Percentiles rank a stretch among this genome's conserved stretches.
Evolutionary conservation across 1,284 basidiomycete genomes (phyloP).

Genomic region (Irpex sp.): DNA sequence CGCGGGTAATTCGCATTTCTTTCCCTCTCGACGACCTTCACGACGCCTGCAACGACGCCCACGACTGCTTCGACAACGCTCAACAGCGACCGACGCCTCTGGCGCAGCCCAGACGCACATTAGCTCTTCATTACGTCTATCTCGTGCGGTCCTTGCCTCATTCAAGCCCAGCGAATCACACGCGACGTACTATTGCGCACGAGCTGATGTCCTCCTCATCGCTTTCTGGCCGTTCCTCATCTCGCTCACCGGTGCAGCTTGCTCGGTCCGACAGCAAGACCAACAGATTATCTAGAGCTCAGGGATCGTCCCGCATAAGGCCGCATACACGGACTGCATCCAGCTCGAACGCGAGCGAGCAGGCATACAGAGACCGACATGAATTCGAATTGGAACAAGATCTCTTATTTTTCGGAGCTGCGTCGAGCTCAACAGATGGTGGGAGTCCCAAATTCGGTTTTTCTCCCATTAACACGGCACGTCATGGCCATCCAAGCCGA

Average conservation of each 20-base stretch:
- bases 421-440: slow-evolving; percentile 12
- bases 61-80: slow-evolving; percentile 5
- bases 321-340: slow-evolving; percentile 13
- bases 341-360: slow-evolving; percentile 15
- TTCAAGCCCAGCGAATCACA: slow-evolving; percentile 27
- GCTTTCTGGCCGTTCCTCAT: slow-evolving; percentile 18
- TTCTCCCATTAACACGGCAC: slow-evolving; percentile 13
- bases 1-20: neutral
- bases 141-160: slow-evolving; percentile 22
- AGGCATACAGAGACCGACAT: slow-evolving; percentile 3
- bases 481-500: slow-evolving; percentile 10
- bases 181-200: slow-evolving; percentile 16
- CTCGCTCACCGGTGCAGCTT: slow-evolving; percentile 12
- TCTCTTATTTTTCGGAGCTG: slow-evolving; percentile 2
- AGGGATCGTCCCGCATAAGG: slow-evolving; percentile 15
- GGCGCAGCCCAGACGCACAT: slow-evolving; percentile 1
- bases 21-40: slow-evolving; percentile 3
- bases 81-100: slow-evolving; percentile 1
- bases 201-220: slow-evolving; percentile 27
- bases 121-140: slow-evolving; percentile 6
- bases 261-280: slow-evolving; percentile 17
- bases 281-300: slow-evolving; percentile 9
- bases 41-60: neutral
- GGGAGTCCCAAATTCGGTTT: slow-evolving; percentile 12
- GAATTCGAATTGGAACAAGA: slow-evolving; percentile 13